phyloP scores from a whole-genome alignment of 306 rosid species.

The Trifolium subterraneum region DNA sequence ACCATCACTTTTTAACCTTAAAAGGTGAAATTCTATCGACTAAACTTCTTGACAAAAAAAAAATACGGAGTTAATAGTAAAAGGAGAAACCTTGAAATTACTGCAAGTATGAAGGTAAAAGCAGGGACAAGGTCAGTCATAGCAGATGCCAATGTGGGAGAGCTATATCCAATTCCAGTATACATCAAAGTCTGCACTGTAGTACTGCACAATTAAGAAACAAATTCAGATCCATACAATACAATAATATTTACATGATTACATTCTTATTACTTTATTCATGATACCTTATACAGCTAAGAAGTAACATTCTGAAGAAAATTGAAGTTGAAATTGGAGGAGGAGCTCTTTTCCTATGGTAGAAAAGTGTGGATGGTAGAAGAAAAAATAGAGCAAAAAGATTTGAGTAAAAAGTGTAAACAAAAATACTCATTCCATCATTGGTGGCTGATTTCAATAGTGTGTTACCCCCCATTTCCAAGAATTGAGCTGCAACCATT shows the following conservation, averaged over 20 bases:
- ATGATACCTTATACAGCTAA: slow-evolving; percentile 46
- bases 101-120: slow-evolving; percentile 52
- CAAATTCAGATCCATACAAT: too few species aligned
- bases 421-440: slow-evolving; percentile 48
- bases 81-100: slow-evolving; percentile 44
- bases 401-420: slow-evolving; percentile 49
- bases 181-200: slow-evolving; percentile 41
- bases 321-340: background rate
- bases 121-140: slow-evolving; percentile 55
- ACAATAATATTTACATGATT: too few species aligned
- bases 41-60: too few species aligned
- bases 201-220: slow-evolving; percentile 36
- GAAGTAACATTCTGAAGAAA: slow-evolving; percentile 40
- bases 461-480: slow-evolving; percentile 50
- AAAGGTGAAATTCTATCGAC: too few species aligned
- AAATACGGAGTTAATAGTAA: too few species aligned
- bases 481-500: slow-evolving; percentile 43
- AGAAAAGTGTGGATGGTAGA: slow-evolving; percentile 43
- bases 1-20: too few species aligned
- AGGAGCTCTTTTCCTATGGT: slow-evolving; percentile 41
- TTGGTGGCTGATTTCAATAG: slow-evolving; percentile 43
- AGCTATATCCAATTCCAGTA: slow-evolving; percentile 52
- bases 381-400: slow-evolving; percentile 49
- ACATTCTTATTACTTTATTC: background rate
- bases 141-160: slow-evolving; percentile 57